phyloP scores from a whole-genome alignment of 495 filamentous ascomycete species.

The Wilcoxina mikolae region DNA sequence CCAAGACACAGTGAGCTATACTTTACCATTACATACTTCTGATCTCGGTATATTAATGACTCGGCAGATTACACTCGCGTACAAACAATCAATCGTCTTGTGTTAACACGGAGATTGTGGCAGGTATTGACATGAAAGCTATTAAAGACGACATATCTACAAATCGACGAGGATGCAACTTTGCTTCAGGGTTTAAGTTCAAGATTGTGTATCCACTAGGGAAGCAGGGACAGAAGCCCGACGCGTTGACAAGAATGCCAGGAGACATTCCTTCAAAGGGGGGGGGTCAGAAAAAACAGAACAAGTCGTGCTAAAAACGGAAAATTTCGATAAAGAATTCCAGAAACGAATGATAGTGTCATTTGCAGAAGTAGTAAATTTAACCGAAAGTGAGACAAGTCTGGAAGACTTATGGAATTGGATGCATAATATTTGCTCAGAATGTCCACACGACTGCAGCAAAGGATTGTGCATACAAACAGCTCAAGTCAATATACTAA shows the following conservation, averaged over 20 bases:
- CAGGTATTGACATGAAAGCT: no score
- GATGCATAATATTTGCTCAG: background rate
- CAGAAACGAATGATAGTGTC: background rate
- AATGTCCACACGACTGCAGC: no score
- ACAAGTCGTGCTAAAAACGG: slow-evolving; percentile 3
- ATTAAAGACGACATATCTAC: no score
- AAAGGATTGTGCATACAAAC: no score
- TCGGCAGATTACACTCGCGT: no score
- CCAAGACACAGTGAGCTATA: no score
- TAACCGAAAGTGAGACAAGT: background rate
- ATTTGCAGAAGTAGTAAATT: background rate
- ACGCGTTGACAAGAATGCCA: slow-evolving; percentile 10
- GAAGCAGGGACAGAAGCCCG: slow-evolving; percentile 9
- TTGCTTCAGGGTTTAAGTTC: slow-evolving; percentile 14
- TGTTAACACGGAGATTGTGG: no score
- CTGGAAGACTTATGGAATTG: background rate
- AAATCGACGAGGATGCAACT: no score
- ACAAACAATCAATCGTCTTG: no score
- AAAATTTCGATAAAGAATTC: background rate
- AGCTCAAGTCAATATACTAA: background rate
- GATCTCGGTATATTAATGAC: no score
- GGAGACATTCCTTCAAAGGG: slow-evolving; percentile 1
- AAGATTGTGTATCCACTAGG: slow-evolving; percentile 12
- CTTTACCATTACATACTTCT: no score
- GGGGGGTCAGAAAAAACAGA: background rate